These are phyloP conservation scores for Cladosporium sp. DNA, from an alignment of 2,329 filamentous ascomycete species.

Conservation along the genomic window DNA sequence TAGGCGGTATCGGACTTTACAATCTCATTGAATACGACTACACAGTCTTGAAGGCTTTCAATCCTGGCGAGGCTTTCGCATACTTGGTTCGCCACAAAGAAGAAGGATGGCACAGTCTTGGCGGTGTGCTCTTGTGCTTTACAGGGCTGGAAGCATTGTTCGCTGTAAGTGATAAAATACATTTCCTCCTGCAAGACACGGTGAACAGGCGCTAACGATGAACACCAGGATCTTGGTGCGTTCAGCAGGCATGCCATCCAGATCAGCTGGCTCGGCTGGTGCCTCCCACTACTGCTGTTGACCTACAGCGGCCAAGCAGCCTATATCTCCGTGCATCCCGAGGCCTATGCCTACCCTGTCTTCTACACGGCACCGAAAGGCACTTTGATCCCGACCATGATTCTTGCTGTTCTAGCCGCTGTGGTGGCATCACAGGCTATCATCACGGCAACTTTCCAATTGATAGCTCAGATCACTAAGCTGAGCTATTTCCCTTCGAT, in stretches of 20 bases:
- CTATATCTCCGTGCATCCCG: conserved; percentile 58
- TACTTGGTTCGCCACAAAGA: conserved; percentile 58
- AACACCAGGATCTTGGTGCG: conserved; percentile 59
- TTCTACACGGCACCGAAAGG: conserved; percentile 66
- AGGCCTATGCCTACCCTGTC: conserved; percentile 68
- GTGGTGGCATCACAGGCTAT: conserved; percentile 76
- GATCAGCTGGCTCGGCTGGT: conserved; percentile 62
- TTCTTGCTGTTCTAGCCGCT: conserved; percentile 62
- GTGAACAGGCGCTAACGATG: neutral
- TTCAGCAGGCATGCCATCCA: conserved; percentile 63
- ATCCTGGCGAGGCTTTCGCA: conserved; percentile 54
- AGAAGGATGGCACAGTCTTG: conserved; percentile 61
- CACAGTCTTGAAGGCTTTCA: conserved; percentile 50
- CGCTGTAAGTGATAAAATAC: conserved; percentile 36
- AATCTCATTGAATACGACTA: conserved; percentile 46
- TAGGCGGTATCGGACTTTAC: conserved; percentile 61
- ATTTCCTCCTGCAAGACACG: too few species aligned
- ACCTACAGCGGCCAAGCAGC: conserved; percentile 72
- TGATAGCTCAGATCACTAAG: conserved; percentile 69
- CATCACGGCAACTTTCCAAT: conserved; percentile 67
- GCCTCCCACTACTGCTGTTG: conserved; percentile 63
- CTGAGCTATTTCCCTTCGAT: conserved; percentile 72
- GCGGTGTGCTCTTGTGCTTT: conserved; percentile 67
- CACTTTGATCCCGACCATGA: conserved; percentile 63
- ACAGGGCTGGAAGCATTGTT: conserved; percentile 77